These are phyloP conservation scores for Achlya hypogyna DNA, from an alignment of 352 stramenopile genomes.

Conservation along the genomic window DNA sequence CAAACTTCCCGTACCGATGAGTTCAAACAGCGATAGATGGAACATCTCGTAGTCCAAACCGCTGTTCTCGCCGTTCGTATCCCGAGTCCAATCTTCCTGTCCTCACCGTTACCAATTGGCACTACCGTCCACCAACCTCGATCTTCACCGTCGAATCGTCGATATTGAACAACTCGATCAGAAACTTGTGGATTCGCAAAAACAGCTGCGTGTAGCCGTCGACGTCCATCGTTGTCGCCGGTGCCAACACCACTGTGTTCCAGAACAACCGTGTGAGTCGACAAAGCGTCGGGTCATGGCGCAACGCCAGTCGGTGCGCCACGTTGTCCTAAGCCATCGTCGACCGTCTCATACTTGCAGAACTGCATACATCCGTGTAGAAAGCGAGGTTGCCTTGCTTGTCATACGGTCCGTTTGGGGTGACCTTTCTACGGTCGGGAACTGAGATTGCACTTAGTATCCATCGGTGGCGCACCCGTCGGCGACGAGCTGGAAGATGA, in stretches of 20 bases:
- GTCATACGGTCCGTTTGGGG: slow-evolving; percentile 27
- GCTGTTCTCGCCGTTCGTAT: slow-evolving; percentile 27
- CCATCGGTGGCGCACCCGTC: slow-evolving; percentile 20
- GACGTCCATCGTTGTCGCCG: slow-evolving; percentile 30
- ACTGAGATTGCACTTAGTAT: slow-evolving; percentile 35
- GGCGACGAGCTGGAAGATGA: slow-evolving; percentile 4
- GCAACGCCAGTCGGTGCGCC: slow-evolving; percentile 43
- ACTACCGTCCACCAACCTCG: neutral
- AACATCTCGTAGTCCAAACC: slow-evolving; percentile 56
- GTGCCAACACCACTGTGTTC: slow-evolving; percentile 27
- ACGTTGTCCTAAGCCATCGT: slow-evolving; percentile 41
- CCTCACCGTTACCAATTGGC: neutral
- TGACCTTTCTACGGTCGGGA: neutral
- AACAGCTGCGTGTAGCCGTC: slow-evolving; percentile 56
- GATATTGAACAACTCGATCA: slow-evolving; percentile 66
- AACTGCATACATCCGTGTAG: slow-evolving; percentile 46
- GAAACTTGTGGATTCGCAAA: slow-evolving; percentile 61
- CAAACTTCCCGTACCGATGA: slow-evolving; percentile 47
- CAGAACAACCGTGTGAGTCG: slow-evolving; percentile 64
- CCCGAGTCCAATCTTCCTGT: slow-evolving; percentile 54
- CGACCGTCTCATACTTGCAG: neutral
- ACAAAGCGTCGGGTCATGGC: slow-evolving; percentile 49
- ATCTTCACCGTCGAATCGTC: slow-evolving; percentile 43
- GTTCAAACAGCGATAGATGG: slow-evolving; percentile 75
- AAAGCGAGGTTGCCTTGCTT: slow-evolving; percentile 63